These are phyloP conservation scores for Sistotremastrum suecicum DNA, from an alignment of 768 basidiomycete species.

Conservation along the genomic window DNA sequence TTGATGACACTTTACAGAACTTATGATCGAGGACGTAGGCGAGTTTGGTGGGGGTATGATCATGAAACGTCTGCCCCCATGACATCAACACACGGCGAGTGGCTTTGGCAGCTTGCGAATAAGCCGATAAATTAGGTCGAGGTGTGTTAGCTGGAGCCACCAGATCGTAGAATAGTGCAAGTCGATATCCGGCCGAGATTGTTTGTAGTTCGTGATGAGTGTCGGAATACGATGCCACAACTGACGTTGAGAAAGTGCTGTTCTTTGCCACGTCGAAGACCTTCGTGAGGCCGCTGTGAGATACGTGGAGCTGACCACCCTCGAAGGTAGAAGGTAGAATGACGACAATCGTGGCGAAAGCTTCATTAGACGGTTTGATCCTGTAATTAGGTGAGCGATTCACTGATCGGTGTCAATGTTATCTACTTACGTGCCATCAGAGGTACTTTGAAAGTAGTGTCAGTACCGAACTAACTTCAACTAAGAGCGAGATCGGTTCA, in stretches of 20 bases:
- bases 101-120: constrained; percentile 7
- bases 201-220: constrained; percentile 36
- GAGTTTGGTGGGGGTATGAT: constrained; percentile 10
- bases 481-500: no score
- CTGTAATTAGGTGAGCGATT: constrained; percentile 10
- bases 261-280: constrained; percentile 22
- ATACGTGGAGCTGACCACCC: constrained; percentile 31
- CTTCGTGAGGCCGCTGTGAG: constrained; percentile 20
- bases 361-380: constrained; percentile 30
- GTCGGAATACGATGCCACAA: constrained; percentile 40
- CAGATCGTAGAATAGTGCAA: constrained; percentile 37
- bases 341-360: constrained; percentile 38
- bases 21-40: constrained; percentile 22
- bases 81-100: constrained; percentile 22
- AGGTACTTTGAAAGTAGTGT: no score
- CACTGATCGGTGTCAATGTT: no score
- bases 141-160: constrained; percentile 20
- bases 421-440: no score
- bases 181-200: constrained; percentile 32
- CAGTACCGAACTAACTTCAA: no score
- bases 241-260: constrained; percentile 20
- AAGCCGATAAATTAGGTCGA: constrained; percentile 17
- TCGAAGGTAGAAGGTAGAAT: constrained; percentile 31
- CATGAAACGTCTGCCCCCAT: constrained; percentile 17
- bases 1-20: constrained; percentile 15